Conservation (phyloP, 2,329 filamentous ascomycete species). For the Thielaviopsis ethacetica region DNA sequence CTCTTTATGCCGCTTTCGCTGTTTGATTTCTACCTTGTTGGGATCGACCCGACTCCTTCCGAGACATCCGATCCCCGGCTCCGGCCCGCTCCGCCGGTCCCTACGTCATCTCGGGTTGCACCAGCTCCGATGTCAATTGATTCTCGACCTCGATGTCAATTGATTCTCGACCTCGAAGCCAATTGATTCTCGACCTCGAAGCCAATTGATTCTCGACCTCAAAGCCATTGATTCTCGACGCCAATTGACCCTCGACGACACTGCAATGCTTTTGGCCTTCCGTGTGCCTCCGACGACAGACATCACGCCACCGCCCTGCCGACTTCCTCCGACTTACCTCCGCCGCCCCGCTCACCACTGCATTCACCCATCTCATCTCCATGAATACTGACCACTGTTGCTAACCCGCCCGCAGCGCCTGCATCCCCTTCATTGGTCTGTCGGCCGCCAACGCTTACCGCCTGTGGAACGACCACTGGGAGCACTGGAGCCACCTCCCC, state of each 20-base stretch:
- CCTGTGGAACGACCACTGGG: conserved; percentile 93
- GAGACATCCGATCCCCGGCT: neutral
- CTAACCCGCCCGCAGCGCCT: conserved; percentile 37
- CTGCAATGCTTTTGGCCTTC: neutral
- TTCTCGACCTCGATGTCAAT: too few relatives aligned
- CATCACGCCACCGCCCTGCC: neutral
- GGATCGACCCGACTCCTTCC: neutral
- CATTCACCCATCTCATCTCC: too few relatives aligned
- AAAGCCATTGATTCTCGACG: too few relatives aligned
- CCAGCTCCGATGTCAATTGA: too few relatives aligned
- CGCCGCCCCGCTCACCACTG: too few relatives aligned
- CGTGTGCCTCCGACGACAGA: neutral
- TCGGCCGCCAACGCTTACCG: conserved; percentile 70
- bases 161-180: too few relatives aligned
- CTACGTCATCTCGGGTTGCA: neutral
- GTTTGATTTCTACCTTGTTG: neutral
- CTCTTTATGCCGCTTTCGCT: too few relatives aligned
- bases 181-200: neutral
- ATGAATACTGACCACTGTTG: too few relatives aligned
- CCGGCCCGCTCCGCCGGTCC: neutral
- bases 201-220: neutral
- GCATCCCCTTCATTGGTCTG: conserved; percentile 56
- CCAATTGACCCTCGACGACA: too few relatives aligned
- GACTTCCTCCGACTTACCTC: too few relatives aligned
- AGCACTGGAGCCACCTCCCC: conserved; percentile 75